Percentiles rank a stretch among this genome's conserved stretches.
These are phyloP conservation scores for Diaporthe sp. DNA, from an alignment of 2,329 filamentous ascomycete genomes.

Conservation along the genomic window DNA sequence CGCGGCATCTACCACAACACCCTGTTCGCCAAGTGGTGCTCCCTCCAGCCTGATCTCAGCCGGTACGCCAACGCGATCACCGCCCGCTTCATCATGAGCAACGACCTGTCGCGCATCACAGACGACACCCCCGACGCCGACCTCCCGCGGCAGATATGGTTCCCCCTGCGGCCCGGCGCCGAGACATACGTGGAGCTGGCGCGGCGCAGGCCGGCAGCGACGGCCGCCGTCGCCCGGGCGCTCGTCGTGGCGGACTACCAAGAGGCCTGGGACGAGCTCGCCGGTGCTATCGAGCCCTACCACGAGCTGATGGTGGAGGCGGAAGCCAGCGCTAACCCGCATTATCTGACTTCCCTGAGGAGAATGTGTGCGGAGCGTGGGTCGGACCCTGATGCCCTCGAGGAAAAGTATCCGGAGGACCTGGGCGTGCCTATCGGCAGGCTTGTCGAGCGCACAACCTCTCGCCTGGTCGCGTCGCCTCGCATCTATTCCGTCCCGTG, in stretches of 20 bases:
- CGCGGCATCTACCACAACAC: background rate
- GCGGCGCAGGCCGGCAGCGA: conserved; percentile 27
- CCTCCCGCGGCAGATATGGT: conserved; percentile 41
- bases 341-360: conserved; percentile 9
- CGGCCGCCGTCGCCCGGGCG: conserved; percentile 28
- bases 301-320: conserved; percentile 13
- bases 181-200: conserved; percentile 32
- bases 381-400: background rate
- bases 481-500: background rate
- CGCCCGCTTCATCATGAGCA: conserved; percentile 3
- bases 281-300: background rate
- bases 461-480: background rate
- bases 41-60: background rate
- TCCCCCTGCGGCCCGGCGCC: conserved; percentile 28
- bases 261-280: conserved; percentile 31
- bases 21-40: background rate
- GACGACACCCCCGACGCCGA: conserved; percentile 21
- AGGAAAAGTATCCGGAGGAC: background rate
- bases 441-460: background rate
- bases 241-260: conserved; percentile 39
- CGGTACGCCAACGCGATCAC: background rate
- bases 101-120: conserved; percentile 2
- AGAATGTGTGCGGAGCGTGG: background rate
- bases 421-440: background rate
- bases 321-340: background rate